These are phyloP conservation scores for Nannochloropsis gaditana DNA, from an alignment of 108 stramenopile genomes.

Conservation along the genomic window DNA sequence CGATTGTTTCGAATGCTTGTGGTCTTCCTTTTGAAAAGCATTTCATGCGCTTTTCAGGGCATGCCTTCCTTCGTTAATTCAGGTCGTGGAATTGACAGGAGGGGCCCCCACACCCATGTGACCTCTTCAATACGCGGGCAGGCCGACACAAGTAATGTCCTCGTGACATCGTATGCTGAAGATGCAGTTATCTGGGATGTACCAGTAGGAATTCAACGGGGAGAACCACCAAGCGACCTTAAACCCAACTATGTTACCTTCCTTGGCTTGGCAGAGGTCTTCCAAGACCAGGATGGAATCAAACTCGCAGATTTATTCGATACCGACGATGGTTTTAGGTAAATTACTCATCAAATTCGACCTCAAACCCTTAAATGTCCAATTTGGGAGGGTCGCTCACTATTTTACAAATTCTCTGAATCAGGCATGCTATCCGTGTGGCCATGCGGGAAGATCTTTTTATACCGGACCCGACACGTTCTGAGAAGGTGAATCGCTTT, in stretches of 20 bases:
- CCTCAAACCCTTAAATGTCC: too few relatives aligned
- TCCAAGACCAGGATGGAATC: not conserved
- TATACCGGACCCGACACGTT: not conserved
- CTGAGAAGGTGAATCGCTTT: not conserved
- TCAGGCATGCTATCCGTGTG: slow-evolving; percentile 14
- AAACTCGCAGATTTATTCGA: not conserved
- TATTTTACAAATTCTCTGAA: not conserved
- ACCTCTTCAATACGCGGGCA: too few relatives aligned
- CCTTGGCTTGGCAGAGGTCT: slow-evolving; percentile 1
- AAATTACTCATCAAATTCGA: not conserved
- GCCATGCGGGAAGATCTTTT: slow-evolving; percentile 10
- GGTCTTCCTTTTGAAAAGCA: too few relatives aligned
- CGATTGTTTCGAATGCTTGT: too few relatives aligned
- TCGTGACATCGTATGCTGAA: not conserved
- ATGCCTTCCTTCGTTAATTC: too few relatives aligned
- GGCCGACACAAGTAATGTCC: not conserved
- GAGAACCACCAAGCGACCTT: not conserved
- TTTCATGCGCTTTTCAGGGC: too few relatives aligned
- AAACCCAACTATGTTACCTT: not conserved
- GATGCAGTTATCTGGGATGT: not conserved
- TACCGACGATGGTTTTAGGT: not conserved
- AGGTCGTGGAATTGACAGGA: too few relatives aligned
- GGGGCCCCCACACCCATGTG: too few relatives aligned
- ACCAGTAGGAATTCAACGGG: not conserved
- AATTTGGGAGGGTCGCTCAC: not conserved